These are phyloP conservation scores for Lipomyces orientalis DNA, from an alignment of 805 yeast species.

Conservation along the genomic window DNA sequence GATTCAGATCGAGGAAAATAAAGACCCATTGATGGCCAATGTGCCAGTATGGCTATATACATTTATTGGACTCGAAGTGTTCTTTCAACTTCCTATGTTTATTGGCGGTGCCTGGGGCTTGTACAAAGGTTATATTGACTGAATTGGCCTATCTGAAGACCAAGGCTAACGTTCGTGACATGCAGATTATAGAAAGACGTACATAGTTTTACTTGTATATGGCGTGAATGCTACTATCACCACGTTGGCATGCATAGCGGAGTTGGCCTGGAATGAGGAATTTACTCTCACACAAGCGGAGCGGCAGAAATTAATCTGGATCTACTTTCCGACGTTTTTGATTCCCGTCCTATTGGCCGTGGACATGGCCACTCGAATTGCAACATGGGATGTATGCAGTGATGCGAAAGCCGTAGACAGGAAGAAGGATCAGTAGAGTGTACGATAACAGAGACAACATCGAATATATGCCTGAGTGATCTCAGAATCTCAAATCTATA, in stretches of 20 bases:
- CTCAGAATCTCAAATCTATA: not conserved
- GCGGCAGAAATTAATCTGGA: slow-evolving; percentile 51
- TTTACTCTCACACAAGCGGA: slow-evolving; percentile 35
- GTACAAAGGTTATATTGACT: slow-evolving; percentile 44
- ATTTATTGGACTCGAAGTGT: slow-evolving; percentile 74
- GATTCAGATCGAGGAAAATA: slow-evolving; percentile 67
- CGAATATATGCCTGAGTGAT: not conserved
- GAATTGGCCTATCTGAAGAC: not conserved
- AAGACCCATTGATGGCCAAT: slow-evolving; percentile 68
- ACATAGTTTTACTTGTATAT: slow-evolving; percentile 61
- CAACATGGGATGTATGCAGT: not conserved
- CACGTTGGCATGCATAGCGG: slow-evolving; percentile 67
- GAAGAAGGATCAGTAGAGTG: not conserved
- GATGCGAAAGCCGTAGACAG: not conserved
- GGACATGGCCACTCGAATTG: slow-evolving; percentile 48
- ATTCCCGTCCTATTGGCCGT: slow-evolving; percentile 64
- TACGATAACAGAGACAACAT: not conserved
- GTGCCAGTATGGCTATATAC: slow-evolving; percentile 74
- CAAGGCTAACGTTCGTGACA: slow-evolving; percentile 6
- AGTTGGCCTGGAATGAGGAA: slow-evolving; percentile 31
- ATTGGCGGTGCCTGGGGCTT: slow-evolving; percentile 50
- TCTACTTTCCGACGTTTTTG: slow-evolving; percentile 74
- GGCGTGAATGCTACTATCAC: slow-evolving; percentile 85
- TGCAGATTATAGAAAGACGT: slow-evolving; percentile 41
- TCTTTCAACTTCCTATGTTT: slow-evolving; percentile 83